A percentile compares a stretch with the other conserved stretches of the same genome.
phyloP scores from a whole-genome alignment of 2,329 filamentous ascomycete species.

The Diaporthe sp. region DNA sequence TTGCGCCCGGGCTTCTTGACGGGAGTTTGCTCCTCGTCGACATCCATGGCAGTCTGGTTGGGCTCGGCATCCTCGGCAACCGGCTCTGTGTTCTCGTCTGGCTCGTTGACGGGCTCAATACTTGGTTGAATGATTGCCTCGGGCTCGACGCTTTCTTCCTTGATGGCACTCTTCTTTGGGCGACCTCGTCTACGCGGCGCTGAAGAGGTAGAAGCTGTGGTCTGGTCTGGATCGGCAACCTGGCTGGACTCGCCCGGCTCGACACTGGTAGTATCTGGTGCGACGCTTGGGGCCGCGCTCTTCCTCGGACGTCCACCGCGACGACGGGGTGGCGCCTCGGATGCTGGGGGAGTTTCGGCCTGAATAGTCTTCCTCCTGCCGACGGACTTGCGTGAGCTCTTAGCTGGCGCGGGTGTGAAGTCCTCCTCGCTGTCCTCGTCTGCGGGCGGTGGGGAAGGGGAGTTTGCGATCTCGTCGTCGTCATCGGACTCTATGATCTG shows the following conservation, averaged over 20 bases:
- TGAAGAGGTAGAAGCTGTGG: constrained; percentile 7
- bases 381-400: constrained; percentile 55
- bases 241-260: constrained; percentile 58
- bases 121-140: constrained; percentile 39
- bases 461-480: constrained; percentile 78
- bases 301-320: constrained; percentile 58
- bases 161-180: constrained; percentile 37
- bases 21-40: constrained; percentile 47
- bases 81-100: neutral
- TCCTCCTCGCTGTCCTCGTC: constrained; percentile 77
- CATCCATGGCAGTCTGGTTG: constrained; percentile 48
- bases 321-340: constrained; percentile 55
- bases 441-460: constrained; percentile 55
- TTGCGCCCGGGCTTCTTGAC: constrained; percentile 71
- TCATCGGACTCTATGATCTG: constrained; percentile 86
- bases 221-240: constrained; percentile 30
- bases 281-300: constrained; percentile 51
- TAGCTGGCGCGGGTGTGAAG: constrained; percentile 80
- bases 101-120: constrained; percentile 53
- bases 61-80: constrained; percentile 48
- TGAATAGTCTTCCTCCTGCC: constrained; percentile 49
- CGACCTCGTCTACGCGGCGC: constrained; percentile 35
- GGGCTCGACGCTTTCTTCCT: constrained; percentile 39
- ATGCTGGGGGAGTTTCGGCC: constrained; percentile 37
- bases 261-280: constrained; percentile 54